Conservation (phyloP, 441 rosid species). For the Aleurites moluccanus region DNA sequence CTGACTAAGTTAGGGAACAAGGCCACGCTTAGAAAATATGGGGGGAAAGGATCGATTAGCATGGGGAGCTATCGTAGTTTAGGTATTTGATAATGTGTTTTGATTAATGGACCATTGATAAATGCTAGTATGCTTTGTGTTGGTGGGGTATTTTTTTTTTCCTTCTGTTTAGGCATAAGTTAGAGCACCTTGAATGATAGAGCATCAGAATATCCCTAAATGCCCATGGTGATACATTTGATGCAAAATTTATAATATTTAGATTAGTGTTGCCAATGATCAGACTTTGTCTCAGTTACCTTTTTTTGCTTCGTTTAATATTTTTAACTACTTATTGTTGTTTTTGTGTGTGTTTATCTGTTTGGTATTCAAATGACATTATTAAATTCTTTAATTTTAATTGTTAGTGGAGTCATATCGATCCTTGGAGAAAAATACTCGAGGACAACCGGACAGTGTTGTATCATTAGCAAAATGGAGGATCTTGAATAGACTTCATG, state of each 20-base stretch:
- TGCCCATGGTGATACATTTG: not conserved
- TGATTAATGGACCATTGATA: not conserved
- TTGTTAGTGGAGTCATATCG: slow-evolving; percentile 83
- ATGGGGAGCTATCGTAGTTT: not conserved
- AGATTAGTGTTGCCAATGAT: not conserved
- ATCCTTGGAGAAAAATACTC: slow-evolving; percentile 82
- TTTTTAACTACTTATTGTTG: not conserved
- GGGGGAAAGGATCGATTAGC: not conserved
- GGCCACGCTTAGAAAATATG: not conserved
- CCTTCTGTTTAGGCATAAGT: not conserved
- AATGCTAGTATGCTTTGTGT: not conserved
- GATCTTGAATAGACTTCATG: slow-evolving; percentile 92
- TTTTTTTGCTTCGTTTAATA: not conserved
- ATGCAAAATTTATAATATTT: not conserved
- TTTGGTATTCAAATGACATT: slow-evolving; percentile 9
- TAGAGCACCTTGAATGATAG: not conserved
- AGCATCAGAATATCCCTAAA: not conserved
- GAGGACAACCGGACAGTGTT: slow-evolving; percentile 55
- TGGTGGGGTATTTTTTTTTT: not conserved
- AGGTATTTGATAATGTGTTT: not conserved
- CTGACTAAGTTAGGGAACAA: not conserved
- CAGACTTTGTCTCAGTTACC: not conserved
- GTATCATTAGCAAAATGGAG: slow-evolving; percentile 96
- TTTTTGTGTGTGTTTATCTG: not conserved
- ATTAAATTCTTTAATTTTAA: slow-evolving; percentile 11